Conservation (phyloP, 2,329 filamentous ascomycete species). For the Colletotrichum costaricense region DNA sequence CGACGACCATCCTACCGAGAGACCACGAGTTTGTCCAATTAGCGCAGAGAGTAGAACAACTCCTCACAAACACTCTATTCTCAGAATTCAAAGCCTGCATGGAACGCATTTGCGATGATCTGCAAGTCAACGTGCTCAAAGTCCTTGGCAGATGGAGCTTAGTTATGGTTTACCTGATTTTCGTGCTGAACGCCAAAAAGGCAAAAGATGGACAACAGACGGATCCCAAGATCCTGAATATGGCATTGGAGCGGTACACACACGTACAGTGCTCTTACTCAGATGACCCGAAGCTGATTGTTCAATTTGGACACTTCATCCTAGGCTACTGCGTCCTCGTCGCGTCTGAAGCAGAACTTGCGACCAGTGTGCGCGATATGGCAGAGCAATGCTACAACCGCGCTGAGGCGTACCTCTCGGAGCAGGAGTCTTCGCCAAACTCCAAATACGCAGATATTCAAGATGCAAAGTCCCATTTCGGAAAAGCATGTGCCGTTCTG, state of each 20-base stretch:
- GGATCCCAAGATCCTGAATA: neutral
- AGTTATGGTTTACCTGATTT: constrained; percentile 3
- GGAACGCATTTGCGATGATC: constrained; percentile 7
- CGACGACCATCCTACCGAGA: neutral
- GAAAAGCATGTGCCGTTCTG: constrained; percentile 9
- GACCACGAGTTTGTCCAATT: constrained; percentile 6
- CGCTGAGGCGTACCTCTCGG: neutral
- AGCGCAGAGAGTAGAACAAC: neutral
- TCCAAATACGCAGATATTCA: neutral
- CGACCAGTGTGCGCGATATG: constrained; percentile 2
- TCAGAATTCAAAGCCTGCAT: neutral
- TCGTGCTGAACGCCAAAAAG: constrained; percentile 20
- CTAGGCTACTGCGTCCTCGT: constrained; percentile 7
- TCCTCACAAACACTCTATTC: neutral
- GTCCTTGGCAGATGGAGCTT: constrained; percentile 10
- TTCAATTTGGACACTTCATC: constrained; percentile 18
- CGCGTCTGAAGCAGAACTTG: neutral
- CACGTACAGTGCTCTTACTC: neutral
- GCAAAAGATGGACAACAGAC: neutral
- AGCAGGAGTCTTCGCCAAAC: neutral
- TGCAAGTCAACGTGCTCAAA: constrained; percentile 1
- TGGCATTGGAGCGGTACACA: neutral
- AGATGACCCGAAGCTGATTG: neutral
- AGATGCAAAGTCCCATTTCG: neutral
- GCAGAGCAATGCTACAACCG: constrained; percentile 6